A percentile compares a stretch with the other conserved stretches of the same genome.
Conservation (phyloP, 2,329 filamentous ascomycete genomes). For the Blumeria graminis region DNA sequence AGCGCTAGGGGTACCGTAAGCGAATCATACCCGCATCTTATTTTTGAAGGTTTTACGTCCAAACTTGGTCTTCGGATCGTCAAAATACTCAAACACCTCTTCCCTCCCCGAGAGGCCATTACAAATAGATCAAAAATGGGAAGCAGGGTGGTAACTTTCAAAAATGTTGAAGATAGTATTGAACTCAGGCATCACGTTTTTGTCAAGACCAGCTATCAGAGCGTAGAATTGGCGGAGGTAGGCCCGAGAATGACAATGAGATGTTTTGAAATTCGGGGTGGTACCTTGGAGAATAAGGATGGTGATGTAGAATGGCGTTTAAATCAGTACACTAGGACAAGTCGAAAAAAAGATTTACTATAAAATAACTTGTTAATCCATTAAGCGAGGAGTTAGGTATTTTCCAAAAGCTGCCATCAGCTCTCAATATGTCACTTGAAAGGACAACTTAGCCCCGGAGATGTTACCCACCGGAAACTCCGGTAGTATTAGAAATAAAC, state of each 20-base stretch:
- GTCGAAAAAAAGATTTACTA: conserved; percentile 86
- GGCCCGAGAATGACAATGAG: conserved; percentile 95
- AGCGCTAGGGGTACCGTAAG: conserved; percentile 66
- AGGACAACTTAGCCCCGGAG: no score
- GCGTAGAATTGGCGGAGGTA: conserved; percentile 71
- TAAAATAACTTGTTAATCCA: conserved; percentile 19
- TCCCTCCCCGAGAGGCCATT: conserved; percentile 62
- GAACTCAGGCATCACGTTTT: conserved; percentile 90
- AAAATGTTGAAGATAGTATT: conserved; percentile 81
- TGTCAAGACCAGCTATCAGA: conserved; percentile 74
- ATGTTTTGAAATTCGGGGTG: conserved; percentile 74
- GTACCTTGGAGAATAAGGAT: conserved; percentile 81
- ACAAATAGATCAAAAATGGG: conserved; percentile 54
- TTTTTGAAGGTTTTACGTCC: conserved; percentile 83
- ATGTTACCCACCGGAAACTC: no score
- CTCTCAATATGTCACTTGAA: no score
- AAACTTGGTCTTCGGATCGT: conserved; percentile 59
- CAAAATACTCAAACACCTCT: conserved; percentile 81
- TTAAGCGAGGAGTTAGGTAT: no score
- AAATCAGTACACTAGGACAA: conserved; percentile 83
- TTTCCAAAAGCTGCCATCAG: no score
- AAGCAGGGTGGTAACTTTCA: conserved; percentile 75
- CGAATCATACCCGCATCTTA: conserved; percentile 80
- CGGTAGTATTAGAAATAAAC: no score
- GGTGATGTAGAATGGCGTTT: conserved; percentile 94